These are phyloP conservation scores for Magnolia officinalis DNA, from an alignment of 164 flowering plant species.

Conservation along the genomic window DNA sequence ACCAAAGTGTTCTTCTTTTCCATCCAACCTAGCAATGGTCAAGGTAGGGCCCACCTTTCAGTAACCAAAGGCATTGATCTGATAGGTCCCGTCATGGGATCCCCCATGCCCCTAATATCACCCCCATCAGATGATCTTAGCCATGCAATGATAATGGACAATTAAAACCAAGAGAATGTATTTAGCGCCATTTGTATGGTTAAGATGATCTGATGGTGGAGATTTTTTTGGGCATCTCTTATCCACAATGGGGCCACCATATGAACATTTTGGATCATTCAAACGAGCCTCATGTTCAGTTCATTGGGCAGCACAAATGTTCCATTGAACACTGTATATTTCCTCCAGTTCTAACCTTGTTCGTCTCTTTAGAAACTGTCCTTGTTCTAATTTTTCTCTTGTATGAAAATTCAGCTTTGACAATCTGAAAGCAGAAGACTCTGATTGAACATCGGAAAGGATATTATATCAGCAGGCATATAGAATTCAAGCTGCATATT, in stretches of 20 bases:
- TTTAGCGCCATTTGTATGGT: too few species aligned
- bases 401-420: background rate
- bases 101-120: background rate
- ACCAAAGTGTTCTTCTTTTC: background rate
- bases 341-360: background rate
- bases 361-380: background rate
- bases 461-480: background rate
- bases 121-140: background rate
- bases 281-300: background rate
- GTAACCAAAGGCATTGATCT: background rate
- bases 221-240: background rate
- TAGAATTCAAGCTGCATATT: background rate
- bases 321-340: background rate
- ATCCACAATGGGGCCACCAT: background rate
- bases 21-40: background rate
- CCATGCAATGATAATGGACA: background rate
- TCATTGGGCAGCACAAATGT: too few species aligned
- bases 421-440: background rate
- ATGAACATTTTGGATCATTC: background rate
- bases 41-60: too few species aligned
- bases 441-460: background rate
- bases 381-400: background rate
- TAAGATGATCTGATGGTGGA: too few species aligned
- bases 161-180: too few species aligned
- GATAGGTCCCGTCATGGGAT: background rate